phyloP scores from a whole-genome alignment of 768 basidiomycete genomes.

The Boletales sp. region DNA sequence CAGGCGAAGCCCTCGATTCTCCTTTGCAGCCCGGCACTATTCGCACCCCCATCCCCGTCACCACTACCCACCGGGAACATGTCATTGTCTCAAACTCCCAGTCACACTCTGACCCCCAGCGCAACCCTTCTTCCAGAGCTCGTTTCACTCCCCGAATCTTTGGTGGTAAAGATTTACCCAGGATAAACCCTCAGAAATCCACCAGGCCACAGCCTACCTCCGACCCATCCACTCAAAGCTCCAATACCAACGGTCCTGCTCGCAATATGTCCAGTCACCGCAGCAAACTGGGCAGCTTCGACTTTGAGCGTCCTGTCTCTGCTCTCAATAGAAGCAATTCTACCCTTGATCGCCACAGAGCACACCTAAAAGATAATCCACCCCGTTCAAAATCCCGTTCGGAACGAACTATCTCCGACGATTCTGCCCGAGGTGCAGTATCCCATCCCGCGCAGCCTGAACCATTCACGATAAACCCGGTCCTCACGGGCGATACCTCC shows the following conservation, averaged over 20 bases:
- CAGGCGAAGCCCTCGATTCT: constrained; percentile 12
- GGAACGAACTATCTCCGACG: constrained; percentile 26
- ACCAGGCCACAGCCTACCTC: neutral
- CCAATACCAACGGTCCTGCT: constrained; percentile 4
- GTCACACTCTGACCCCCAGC: constrained; percentile 8
- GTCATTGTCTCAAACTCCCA: constrained; percentile 24
- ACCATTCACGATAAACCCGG: constrained; percentile 30
- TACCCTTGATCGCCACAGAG: constrained; percentile 19
- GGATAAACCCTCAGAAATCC: neutral
- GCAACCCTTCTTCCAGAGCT: constrained; percentile 8
- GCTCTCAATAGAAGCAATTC: constrained; percentile 29
- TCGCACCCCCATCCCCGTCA: constrained; percentile 6
- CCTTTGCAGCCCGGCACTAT: constrained; percentile 2
- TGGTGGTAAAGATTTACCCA: constrained; percentile 22
- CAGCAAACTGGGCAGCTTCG: constrained; percentile 69
- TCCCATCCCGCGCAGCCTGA: constrained; percentile 7
- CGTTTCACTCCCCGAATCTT: constrained; percentile 33
- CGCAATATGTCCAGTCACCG: constrained; percentile 37
- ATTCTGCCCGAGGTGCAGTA: constrained; percentile 20
- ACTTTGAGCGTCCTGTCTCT: constrained; percentile 68
- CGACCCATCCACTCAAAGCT: constrained; percentile 6
- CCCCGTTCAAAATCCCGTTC: constrained; percentile 13
- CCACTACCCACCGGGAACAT: constrained; percentile 24
- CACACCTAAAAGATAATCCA: constrained; percentile 1
- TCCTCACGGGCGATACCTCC: constrained; percentile 35